These are phyloP conservation scores for Hypomyces perniciosus DNA, from an alignment of 2,329 filamentous ascomycete species.

Conservation along the genomic window DNA sequence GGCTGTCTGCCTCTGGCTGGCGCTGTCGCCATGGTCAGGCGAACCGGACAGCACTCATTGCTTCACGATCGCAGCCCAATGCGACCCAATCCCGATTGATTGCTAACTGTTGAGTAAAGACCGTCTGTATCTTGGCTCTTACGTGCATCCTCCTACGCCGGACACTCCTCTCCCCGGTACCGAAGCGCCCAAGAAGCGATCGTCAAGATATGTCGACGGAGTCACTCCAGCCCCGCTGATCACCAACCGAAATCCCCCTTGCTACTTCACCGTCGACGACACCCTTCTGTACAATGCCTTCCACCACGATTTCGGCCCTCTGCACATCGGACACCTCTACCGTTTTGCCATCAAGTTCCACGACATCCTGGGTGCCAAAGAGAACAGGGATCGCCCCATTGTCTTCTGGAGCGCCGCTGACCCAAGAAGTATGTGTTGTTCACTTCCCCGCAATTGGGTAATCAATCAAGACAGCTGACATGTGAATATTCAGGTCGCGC, in stretches of 20 bases:
- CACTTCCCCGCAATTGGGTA: neutral
- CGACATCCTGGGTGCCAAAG: conserved; percentile 84
- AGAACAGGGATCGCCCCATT: conserved; percentile 82
- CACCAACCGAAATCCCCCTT: conserved; percentile 51
- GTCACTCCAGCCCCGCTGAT: conserved; percentile 34
- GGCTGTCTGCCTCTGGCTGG: neutral
- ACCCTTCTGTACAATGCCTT: conserved; percentile 94
- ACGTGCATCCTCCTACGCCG: conserved; percentile 72
- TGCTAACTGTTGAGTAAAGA: conserved; percentile 46
- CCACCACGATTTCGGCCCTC: conserved; percentile 94
- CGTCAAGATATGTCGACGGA: conserved; percentile 55
- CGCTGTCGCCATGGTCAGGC: neutral
- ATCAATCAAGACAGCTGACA: neutral
- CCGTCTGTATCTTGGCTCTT: conserved; percentile 90
- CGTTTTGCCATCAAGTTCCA: conserved; percentile 94
- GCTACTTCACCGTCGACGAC: conserved; percentile 94
- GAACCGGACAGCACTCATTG: neutral
- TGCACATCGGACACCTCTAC: conserved; percentile 96
- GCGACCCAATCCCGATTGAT: too few species aligned
- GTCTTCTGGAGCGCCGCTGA: conserved; percentile 96
- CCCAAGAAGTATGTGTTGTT: conserved; percentile 65
- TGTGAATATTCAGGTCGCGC: conserved; percentile 58
- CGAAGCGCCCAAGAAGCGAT: conserved; percentile 54
- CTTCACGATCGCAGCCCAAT: conserved; percentile 11
- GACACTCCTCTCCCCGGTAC: conserved; percentile 85